phyloP scores from a whole-genome alignment of 2,329 filamentous ascomycete species.

The Xylaria sp. region DNA sequence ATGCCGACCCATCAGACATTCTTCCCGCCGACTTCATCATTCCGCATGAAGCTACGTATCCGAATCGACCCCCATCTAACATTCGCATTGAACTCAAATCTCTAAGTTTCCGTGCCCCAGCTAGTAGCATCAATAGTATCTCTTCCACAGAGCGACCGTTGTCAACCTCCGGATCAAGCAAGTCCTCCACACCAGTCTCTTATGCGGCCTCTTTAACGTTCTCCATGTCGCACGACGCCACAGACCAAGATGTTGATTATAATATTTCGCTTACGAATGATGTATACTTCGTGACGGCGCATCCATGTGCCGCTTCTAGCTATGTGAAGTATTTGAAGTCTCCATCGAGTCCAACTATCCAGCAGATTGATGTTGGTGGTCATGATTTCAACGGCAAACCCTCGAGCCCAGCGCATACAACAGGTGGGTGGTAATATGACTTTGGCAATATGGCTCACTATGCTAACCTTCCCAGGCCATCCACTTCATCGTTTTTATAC shows the following conservation, averaged over 20 bases:
- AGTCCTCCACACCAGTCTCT: slow-evolving; percentile 49
- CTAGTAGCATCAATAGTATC: slow-evolving; percentile 59
- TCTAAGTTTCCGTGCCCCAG: slow-evolving; percentile 60
- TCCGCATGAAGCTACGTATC: slow-evolving; percentile 66
- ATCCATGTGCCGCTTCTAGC: slow-evolving; percentile 70
- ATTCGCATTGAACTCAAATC: slow-evolving; percentile 62
- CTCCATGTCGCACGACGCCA: slow-evolving; percentile 55
- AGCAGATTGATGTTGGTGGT: slow-evolving; percentile 65
- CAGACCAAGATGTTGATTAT: slow-evolving; percentile 54
- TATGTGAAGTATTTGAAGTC: slow-evolving; percentile 69
- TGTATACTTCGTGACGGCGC: slow-evolving; percentile 73
- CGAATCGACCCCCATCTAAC: slow-evolving; percentile 58
- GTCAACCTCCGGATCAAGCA: slow-evolving; percentile 52
- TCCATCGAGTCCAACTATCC: slow-evolving; percentile 68
- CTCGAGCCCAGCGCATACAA: slow-evolving; percentile 60
- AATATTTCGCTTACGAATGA: slow-evolving; percentile 65
- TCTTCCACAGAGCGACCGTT: slow-evolving; percentile 57
- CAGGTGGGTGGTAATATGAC: slow-evolving; percentile 53
- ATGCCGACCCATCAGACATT: slow-evolving; percentile 64
- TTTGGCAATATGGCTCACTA: background rate
- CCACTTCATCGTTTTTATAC: slow-evolving; percentile 72
- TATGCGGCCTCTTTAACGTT: slow-evolving; percentile 58
- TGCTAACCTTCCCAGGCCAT: slow-evolving; percentile 59
- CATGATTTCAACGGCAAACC: slow-evolving; percentile 56
- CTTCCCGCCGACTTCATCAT: slow-evolving; percentile 72